A percentile compares a stretch with the other conserved stretches of the same genome.
These are phyloP conservation scores for Yarrowia phangngaensis DNA, from an alignment of 805 yeast genomes.

Conservation along the genomic window DNA sequence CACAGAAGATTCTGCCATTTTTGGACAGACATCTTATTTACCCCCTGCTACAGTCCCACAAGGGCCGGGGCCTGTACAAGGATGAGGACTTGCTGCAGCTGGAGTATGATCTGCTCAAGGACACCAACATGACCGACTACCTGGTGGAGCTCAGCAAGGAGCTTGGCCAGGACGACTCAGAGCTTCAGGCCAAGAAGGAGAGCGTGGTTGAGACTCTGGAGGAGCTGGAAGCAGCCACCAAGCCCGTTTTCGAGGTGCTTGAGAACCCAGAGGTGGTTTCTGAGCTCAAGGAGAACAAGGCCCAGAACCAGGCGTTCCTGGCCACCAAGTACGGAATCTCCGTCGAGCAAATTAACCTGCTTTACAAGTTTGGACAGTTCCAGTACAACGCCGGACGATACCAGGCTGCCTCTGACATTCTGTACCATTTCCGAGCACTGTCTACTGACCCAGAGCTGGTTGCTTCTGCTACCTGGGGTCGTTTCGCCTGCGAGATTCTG, in stretches of 20 bases:
- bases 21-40: constrained; percentile 59
- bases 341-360: constrained; percentile 46
- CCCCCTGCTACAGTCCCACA: constrained; percentile 50
- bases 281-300: constrained; percentile 52
- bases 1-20: constrained; percentile 52
- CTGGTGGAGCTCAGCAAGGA: constrained; percentile 46
- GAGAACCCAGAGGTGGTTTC: constrained; percentile 51
- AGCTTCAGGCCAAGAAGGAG: constrained; percentile 39
- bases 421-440: constrained; percentile 54
- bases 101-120: constrained; percentile 53
- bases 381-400: constrained; percentile 64
- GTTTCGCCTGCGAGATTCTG: constrained; percentile 58
- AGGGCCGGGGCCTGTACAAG: constrained; percentile 45
- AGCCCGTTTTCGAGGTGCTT: constrained; percentile 47
- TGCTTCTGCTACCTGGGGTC: constrained; percentile 64
- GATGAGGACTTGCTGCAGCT: constrained; percentile 46
- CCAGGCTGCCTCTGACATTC: constrained; percentile 54
- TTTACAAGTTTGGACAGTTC: constrained; percentile 58
- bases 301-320: constrained; percentile 49
- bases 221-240: constrained; percentile 45
- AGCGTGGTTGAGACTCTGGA: constrained; percentile 40
- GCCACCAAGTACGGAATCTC: constrained; percentile 46
- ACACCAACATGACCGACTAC: constrained; percentile 54
- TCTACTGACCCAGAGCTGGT: constrained; percentile 51
- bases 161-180: constrained; percentile 43